Conservation (phyloP, 805 yeast genomes). For the Ogataea populi-albae region DNA sequence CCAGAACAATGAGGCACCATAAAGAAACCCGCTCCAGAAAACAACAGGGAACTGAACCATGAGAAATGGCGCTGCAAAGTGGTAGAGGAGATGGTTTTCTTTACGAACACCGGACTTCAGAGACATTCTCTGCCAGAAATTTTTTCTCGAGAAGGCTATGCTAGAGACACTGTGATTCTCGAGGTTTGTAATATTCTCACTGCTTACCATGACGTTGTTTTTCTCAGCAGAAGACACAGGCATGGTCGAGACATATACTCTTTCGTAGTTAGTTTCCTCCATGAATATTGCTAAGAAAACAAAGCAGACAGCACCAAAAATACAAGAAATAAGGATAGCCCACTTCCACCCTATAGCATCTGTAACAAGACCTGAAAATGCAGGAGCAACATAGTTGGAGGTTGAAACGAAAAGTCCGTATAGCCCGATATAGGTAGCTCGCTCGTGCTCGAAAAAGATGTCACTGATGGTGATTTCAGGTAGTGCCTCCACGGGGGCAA, state of each 20-base stretch:
- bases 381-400: constrained; percentile 56
- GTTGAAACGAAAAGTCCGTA: constrained; percentile 53
- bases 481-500: constrained; percentile 43
- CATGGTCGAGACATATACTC: constrained; percentile 25
- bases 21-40: constrained; percentile 54
- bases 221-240: constrained; percentile 23
- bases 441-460: constrained; percentile 49
- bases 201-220: constrained; percentile 24
- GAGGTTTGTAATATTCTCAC: constrained; percentile 12
- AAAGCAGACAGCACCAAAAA: constrained; percentile 42
- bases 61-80: constrained; percentile 36
- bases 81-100: constrained; percentile 25
- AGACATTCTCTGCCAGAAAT: constrained; percentile 43
- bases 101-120: constrained; percentile 36
- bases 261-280: constrained; percentile 54
- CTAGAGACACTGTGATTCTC: constrained; percentile 9
- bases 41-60: constrained; percentile 52
- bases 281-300: constrained; percentile 41
- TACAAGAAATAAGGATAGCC: constrained; percentile 49
- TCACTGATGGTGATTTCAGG: constrained; percentile 50
- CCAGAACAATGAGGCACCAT: constrained; percentile 49
- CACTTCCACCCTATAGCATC: constrained; percentile 50
- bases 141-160: constrained; percentile 30
- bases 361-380: constrained; percentile 56
- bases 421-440: constrained; percentile 44